A percentile compares a stretch with the other conserved stretches of the same genome.
These are phyloP conservation scores for Dryas octopetala DNA, from an alignment of 306 rosid species.

Conservation along the genomic window DNA sequence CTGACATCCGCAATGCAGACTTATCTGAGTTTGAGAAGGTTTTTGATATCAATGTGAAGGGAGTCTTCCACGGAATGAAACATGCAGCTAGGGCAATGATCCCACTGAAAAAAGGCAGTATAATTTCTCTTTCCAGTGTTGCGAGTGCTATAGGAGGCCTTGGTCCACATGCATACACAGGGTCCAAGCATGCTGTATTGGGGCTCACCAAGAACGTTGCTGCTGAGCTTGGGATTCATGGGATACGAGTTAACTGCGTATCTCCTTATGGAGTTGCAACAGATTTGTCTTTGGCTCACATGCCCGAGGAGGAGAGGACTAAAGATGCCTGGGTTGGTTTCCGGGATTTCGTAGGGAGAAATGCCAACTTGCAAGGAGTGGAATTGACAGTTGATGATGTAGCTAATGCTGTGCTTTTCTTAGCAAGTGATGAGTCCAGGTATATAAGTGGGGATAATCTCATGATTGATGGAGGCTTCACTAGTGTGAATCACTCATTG, in stretches of 20 bases:
- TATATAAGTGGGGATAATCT: conserved; percentile 75
- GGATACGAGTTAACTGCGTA: conserved; percentile 48
- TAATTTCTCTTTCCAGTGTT: conserved; percentile 64
- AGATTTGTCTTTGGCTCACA: conserved; percentile 57
- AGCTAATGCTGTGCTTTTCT: conserved; percentile 78
- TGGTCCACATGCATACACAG: conserved; percentile 72
- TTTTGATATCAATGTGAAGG: conserved; percentile 68
- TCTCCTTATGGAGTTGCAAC: conserved; percentile 66
- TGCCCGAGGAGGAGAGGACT: conserved; percentile 66
- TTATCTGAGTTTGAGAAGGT: conserved; percentile 72
- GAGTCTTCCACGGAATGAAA: conserved; percentile 83
- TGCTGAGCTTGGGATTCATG: conserved; percentile 70
- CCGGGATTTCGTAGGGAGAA: conserved; percentile 31
- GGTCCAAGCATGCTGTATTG: conserved; percentile 75
- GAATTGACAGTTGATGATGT: conserved; percentile 63
- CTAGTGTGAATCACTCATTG: conserved; percentile 47
- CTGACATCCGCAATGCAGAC: conserved; percentile 62
- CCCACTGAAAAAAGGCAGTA: conserved; percentile 69
- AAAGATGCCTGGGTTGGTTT: conserved; percentile 49
- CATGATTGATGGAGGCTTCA: conserved; percentile 77
- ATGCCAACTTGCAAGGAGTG: conserved; percentile 72
- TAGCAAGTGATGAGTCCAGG: conserved; percentile 76
- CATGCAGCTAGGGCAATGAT: conserved; percentile 73
- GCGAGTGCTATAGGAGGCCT: conserved; percentile 46
- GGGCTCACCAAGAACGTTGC: conserved; percentile 83